phyloP scores from a whole-genome alignment of 371 early-diverging fungal genomes.

The Mortierella sp. region DNA sequence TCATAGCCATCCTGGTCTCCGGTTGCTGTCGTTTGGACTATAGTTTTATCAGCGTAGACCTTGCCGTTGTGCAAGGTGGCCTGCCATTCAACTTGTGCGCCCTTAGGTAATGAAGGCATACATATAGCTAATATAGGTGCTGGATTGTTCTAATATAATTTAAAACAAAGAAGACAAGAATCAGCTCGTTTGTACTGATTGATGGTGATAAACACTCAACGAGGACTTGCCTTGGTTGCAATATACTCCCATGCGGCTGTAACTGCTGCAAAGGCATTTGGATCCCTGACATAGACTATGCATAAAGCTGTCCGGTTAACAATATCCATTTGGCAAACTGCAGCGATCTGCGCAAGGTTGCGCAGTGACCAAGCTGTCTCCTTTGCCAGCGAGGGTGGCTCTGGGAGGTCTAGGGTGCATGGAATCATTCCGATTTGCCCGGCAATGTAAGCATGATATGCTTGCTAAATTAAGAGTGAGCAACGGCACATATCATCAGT shows the following conservation, averaged over 20 bases:
- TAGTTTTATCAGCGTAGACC: slow-evolving; percentile 41
- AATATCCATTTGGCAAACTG: slow-evolving; percentile 50
- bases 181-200: background rate
- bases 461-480: slow-evolving; percentile 52
- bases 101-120: slow-evolving; percentile 72
- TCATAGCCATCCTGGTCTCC: slow-evolving; percentile 47
- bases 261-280: slow-evolving; percentile 51
- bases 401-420: slow-evolving; percentile 66
- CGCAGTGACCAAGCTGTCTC: slow-evolving; percentile 62
- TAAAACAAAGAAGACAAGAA: background rate
- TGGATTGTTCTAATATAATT: slow-evolving; percentile 6
- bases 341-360: slow-evolving; percentile 61
- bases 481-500: background rate
- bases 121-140: slow-evolving; percentile 64
- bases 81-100: slow-evolving; percentile 75
- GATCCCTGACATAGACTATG: slow-evolving; percentile 62
- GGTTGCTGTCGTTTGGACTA: background rate
- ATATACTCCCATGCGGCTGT: slow-evolving; percentile 58
- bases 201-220: background rate
- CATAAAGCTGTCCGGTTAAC: slow-evolving; percentile 56
- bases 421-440: slow-evolving; percentile 87
- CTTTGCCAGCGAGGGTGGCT: slow-evolving; percentile 40
- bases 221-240: slow-evolving; percentile 23
- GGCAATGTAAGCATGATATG: slow-evolving; percentile 73
- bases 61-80: slow-evolving; percentile 59